These are phyloP conservation scores for Entophlyctis luteolus DNA, from an alignment of 192 early-diverging fungal species.

Conservation along the genomic window DNA sequence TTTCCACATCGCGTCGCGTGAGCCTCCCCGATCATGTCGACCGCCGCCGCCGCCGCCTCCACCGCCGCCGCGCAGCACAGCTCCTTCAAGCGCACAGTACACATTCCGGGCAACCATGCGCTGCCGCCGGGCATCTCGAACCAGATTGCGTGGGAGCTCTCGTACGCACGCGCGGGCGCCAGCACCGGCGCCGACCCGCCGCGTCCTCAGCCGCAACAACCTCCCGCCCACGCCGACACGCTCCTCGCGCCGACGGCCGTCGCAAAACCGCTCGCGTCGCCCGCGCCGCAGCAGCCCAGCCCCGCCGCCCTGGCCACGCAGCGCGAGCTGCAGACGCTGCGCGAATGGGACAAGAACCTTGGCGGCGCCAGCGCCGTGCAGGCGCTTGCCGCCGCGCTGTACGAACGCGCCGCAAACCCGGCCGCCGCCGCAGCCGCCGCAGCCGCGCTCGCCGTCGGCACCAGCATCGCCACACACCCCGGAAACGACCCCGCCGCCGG, in stretches of 20 bases:
- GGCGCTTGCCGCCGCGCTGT: conserved; percentile 4
- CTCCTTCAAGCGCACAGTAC: conserved; percentile 25
- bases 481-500: neutral
- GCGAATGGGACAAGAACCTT: conserved; percentile 14
- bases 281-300: too few species aligned
- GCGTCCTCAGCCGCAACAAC: neutral
- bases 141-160: conserved; percentile 23
- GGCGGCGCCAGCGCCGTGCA: conserved; percentile 12
- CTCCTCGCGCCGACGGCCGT: neutral
- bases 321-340: conserved; percentile 16
- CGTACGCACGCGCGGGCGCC: conserved; percentile 3
- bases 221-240: neutral
- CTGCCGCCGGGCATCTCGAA: conserved; percentile 24
- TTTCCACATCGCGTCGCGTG: too few species aligned
- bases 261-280: neutral
- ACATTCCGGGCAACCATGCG: conserved; percentile 22
- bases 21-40: too few species aligned
- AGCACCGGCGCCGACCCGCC: neutral
- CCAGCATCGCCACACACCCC: neutral
- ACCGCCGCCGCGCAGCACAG: too few species aligned
- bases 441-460: neutral
- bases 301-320: too few species aligned
- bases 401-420: neutral
- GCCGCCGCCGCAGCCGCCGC: neutral
- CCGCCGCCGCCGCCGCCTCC: too few species aligned